Evolutionary conservation across 1,284 basidiomycete genomes (phyloP), one percentile per base, ranked within the genome.

Genomic region (Ceratobasidium papillatum): DNA sequence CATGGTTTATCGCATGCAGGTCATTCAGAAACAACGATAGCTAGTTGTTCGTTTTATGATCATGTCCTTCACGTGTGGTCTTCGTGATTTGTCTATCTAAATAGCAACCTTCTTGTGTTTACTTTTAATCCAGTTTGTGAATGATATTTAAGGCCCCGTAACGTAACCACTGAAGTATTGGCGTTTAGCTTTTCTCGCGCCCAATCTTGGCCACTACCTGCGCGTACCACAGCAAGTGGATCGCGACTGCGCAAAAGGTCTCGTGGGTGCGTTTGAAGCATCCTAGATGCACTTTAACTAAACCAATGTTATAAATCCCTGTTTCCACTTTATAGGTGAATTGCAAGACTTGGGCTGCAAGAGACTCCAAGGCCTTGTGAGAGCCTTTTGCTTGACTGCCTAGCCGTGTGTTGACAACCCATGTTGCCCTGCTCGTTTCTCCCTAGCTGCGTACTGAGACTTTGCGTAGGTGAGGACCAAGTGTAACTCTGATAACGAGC

Each of bases 31-130:
- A 47, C 43, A 25, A 32, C 93, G 38, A 86, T 99, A 38, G 95
- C 90, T 30, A 97, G 92, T 79, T 98, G 95, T 81, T 98, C 96
- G 19, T 99, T 99, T 82, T 99, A 99, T 81, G 97, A 99, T 81
- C 93, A 96, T 80, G 83, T 85, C 30, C 81, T 99, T 82, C 89
- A 92, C 81, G 79, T 96, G 34, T 99, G 97, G 97, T 59, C 68
- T n/a, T 38, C 68, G 8, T 56, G 49, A 49, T 43, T n/a, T 62
- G 11, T 14, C 30, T 8, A 61, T 43, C 25, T 47, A 4, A 38
- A n/a, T 59, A 32, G 54, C 30, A 30, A 17, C 14, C 19, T 47
- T 17, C n/a, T n/a, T n/a, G n/a, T n/a, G n/a, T n/a, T n/a, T n/a
- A n/a, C n/a, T n/a, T n/a, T n/a, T n/a, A n/a, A n/a, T n/a, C n/a